Conservation (phyloP, 495 filamentous ascomycete genomes). For the Bacidia rubella region DNA sequence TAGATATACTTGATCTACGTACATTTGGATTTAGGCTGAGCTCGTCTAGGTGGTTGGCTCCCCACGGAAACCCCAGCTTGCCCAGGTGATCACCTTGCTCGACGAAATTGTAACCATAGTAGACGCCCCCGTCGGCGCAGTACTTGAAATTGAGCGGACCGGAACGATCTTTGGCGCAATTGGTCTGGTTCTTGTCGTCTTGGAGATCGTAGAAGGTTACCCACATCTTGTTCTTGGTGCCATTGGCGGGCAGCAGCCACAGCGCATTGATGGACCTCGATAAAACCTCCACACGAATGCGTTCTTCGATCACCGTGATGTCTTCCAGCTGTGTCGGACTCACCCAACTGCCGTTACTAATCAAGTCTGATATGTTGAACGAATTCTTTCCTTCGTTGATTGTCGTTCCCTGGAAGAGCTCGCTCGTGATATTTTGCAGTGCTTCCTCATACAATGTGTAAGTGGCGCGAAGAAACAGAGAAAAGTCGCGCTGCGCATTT, state of each 20-base stretch:
- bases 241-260: not conserved
- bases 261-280: not conserved
- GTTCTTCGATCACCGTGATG: not conserved
- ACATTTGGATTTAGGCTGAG: not conserved
- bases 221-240: conserved; percentile 2
- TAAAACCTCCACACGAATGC: not conserved
- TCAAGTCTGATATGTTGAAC: not conserved
- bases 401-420: not conserved
- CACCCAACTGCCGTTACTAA: not conserved
- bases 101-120: conserved; percentile 3
- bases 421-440: not conserved
- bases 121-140: conserved; percentile 5
- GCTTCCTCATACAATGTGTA: not conserved
- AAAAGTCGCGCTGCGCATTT: too few relatives aligned
- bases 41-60: not conserved
- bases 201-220: conserved; percentile 4
- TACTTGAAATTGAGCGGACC: conserved; percentile 1
- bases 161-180: not conserved
- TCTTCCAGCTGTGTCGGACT: not conserved
- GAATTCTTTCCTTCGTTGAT: not conserved
- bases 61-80: conserved; percentile 1
- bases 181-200: conserved; percentile 1
- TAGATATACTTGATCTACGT: too few relatives aligned
- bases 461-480: too few relatives aligned
- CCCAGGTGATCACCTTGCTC: conserved; percentile 2